A percentile compares a stretch with the other conserved stretches of the same genome.
Evolutionary conservation across 2,329 filamentous ascomycete species (phyloP).

Genomic region (Trichoderma harzianum): DNA sequence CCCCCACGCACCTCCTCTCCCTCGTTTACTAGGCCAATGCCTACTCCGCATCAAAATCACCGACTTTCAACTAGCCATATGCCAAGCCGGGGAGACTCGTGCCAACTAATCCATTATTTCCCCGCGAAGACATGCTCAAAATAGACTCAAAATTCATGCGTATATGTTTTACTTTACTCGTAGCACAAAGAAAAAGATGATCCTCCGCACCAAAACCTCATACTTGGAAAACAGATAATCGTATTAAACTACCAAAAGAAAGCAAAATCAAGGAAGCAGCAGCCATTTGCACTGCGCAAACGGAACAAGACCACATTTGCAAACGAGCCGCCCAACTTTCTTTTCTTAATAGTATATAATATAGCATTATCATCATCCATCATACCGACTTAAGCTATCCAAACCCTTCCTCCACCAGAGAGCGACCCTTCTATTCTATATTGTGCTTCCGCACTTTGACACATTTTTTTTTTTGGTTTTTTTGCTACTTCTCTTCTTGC

Average conservation of each 20-base stretch:
- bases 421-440: slow-evolving; percentile 10
- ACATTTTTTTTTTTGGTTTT: background rate
- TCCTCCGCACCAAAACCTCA: background rate
- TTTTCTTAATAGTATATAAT: background rate
- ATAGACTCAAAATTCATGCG: background rate
- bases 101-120: background rate
- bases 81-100: background rate
- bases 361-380: slow-evolving; percentile 9
- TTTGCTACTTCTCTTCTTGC: background rate
- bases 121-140: background rate
- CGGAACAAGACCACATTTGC: background rate
- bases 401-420: slow-evolving; percentile 3
- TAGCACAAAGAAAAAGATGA: too few relatives aligned
- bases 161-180: background rate
- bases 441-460: background rate
- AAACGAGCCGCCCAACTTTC: background rate
- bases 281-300: background rate
- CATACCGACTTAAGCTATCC: slow-evolving; percentile 4
- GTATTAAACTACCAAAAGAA: background rate
- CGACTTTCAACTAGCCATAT: background rate
- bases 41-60: background rate
- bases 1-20: background rate
- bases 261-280: background rate
- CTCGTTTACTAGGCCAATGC: background rate
- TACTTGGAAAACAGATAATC: background rate